phyloP scores from a whole-genome alignment of 2,329 filamentous ascomycete species.

The Fusarium buxicola region DNA sequence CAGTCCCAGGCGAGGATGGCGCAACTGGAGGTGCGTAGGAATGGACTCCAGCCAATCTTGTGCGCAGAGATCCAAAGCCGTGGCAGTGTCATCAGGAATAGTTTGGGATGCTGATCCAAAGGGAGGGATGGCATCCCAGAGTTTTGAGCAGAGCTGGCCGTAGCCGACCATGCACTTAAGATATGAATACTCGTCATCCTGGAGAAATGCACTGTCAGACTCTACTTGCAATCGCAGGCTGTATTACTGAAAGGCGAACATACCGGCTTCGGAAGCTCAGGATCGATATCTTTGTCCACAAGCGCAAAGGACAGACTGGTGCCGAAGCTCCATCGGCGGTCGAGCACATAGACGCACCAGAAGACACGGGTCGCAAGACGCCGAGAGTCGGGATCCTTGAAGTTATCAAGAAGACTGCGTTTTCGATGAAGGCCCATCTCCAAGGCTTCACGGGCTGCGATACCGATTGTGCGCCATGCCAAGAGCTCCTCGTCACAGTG shows the following conservation, averaged over 20 bases:
- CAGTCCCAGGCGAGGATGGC: constrained; percentile 52
- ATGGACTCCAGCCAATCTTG: constrained; percentile 60
- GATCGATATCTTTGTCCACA: constrained; percentile 62
- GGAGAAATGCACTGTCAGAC: neutral
- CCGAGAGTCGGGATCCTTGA: constrained; percentile 47
- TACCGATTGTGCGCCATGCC: constrained; percentile 60
- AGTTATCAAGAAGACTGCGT: constrained; percentile 56
- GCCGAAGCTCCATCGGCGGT: constrained; percentile 64
- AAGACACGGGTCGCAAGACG: constrained; percentile 55
- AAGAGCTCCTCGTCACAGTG: constrained; percentile 62
- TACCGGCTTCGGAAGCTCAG: constrained; percentile 58
- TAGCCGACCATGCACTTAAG: constrained; percentile 62
- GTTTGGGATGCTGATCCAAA: constrained; percentile 50
- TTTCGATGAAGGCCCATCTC: constrained; percentile 62
- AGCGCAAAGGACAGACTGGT: constrained; percentile 62
- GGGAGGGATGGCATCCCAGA: constrained; percentile 58
- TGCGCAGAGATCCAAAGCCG: constrained; percentile 55
- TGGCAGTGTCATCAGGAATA: constrained; percentile 54
- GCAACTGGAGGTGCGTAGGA: constrained; percentile 53
- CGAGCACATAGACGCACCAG: constrained; percentile 64
- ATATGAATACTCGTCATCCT: constrained; percentile 53
- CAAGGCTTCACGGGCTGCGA: constrained; percentile 59
- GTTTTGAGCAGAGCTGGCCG: constrained; percentile 58
- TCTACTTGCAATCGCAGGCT: too few relatives aligned
- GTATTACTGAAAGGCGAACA: neutral